Evolutionary conservation across 345 rosid species (phyloP).

Genomic region (Combretum micranthum): DNA sequence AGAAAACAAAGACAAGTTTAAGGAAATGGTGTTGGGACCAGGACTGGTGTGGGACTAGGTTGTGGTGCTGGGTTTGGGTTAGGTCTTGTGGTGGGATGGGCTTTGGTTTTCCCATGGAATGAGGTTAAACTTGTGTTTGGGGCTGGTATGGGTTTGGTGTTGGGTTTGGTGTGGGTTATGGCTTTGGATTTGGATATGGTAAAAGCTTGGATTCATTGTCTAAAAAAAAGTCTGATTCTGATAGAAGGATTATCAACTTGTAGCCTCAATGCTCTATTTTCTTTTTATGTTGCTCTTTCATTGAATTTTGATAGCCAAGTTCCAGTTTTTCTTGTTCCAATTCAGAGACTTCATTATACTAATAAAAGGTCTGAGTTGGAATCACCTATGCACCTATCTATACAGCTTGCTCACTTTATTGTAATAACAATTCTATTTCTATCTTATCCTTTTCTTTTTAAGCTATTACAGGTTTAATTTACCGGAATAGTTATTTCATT

Average conservation of each 20-base stretch:
- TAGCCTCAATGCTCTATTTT: neutral
- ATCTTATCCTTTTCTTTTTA: too few relatives aligned
- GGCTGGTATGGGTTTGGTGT: conserved; percentile 40
- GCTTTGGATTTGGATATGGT: conserved; percentile 38
- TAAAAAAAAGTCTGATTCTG: conserved; percentile 9
- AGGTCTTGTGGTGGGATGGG: conserved; percentile 36
- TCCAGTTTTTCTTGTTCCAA: too few relatives aligned
- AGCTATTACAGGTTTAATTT: too few relatives aligned
- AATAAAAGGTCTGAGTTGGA: too few relatives aligned
- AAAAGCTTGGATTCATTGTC: conserved; percentile 17
- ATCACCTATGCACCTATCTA: too few relatives aligned
- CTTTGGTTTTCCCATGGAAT: conserved; percentile 32
- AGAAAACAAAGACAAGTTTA: conserved; percentile 17
- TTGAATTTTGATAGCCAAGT: too few relatives aligned
- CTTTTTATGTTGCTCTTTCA: too few relatives aligned
- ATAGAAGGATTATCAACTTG: conserved; percentile 7
- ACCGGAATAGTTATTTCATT: too few relatives aligned
- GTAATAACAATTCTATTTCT: too few relatives aligned
- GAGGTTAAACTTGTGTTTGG: conserved; percentile 25
- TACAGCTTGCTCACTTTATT: too few relatives aligned
- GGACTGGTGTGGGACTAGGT: conserved; percentile 44
- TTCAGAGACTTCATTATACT: too few relatives aligned
- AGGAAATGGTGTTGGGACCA: conserved; percentile 31
- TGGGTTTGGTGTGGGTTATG: conserved; percentile 40
- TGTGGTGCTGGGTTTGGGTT: conserved; percentile 39